These are phyloP conservation scores for Amphirosellinia nigrospora DNA, from an alignment of 495 filamentous ascomycete species.

Conservation along the genomic window DNA sequence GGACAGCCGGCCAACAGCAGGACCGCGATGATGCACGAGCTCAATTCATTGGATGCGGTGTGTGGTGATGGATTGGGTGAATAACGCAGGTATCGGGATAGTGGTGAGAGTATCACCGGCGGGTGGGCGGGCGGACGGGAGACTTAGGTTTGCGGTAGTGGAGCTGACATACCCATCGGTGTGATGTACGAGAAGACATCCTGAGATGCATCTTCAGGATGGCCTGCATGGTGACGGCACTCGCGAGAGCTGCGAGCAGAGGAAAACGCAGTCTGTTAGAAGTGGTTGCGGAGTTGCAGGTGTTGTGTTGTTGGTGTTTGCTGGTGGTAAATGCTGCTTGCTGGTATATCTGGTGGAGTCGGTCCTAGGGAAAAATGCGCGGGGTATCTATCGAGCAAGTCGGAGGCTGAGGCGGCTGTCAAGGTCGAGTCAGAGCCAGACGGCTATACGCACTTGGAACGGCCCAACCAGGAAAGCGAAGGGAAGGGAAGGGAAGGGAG, in stretches of 20 bases:
- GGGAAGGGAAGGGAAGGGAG: slow-evolving; percentile 10
- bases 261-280: neutral
- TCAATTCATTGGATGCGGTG: slow-evolving; percentile 52
- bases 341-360: neutral
- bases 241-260: slow-evolving; percentile 26
- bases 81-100: slow-evolving; percentile 29
- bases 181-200: slow-evolving; percentile 49
- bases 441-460: no score
- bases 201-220: slow-evolving; percentile 46
- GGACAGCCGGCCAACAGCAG: slow-evolving; percentile 46
- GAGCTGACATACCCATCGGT: slow-evolving; percentile 56
- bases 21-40: slow-evolving; percentile 47
- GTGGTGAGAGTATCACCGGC: slow-evolving; percentile 28
- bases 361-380: slow-evolving; percentile 5
- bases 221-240: slow-evolving; percentile 45
- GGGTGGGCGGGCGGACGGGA: slow-evolving; percentile 1
- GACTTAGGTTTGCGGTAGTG: neutral
- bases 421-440: slow-evolving; percentile 17
- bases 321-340: neutral
- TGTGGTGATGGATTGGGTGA: slow-evolving; percentile 27
- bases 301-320: neutral
- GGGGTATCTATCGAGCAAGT: slow-evolving; percentile 4
- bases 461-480: no score
- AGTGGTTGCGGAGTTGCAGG: neutral
- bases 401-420: neutral